Base-by-base conservation (phyloP, 108 stramenopile species). In the Epipyxis sp. region DNA sequence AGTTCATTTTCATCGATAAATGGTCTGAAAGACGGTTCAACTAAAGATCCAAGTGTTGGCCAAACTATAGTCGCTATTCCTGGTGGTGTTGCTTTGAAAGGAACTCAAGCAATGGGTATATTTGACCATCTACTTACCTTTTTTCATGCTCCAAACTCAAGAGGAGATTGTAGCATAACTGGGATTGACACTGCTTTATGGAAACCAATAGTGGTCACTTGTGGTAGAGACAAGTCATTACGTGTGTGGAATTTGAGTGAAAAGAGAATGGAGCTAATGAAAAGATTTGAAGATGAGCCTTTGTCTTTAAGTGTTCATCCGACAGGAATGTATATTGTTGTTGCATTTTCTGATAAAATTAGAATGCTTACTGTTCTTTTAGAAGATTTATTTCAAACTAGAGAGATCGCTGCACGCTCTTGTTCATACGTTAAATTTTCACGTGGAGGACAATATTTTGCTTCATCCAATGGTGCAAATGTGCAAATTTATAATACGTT, bases 221-320 rank as follows among this genome's bases (percentile, higher is more conserved):
- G 85, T 32, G 86, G 88, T 10, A 42, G 79, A 45, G 89, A 90
- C 67, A 42, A 62, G 43, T 74, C 83, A n/a, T 69, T 90, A 40
- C 86, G 89, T 16, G 44, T 89, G 59, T 90, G 89, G 89, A 90
- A 90, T 82, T 87, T 82, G 76, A 54, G 81, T 59, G 86, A 87
- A 32, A 79, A 82, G 34, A 80, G 44, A 40, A 57, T 86, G 58
- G 88, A 87, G 40, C 69, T 88, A 27, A 62, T 69, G 27, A 80
- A 81, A 78, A 29, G 40, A 29, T 87, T 87, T 72, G 27, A 43
- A n/a, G 86, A 87, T 59, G 79, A 76, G 62, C 59, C 81, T 16
- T 58, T 42, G 46, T 43, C 50, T n/a, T 69, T 84, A 20, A 40
- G 80, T 10, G 58, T 90, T 10, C 89, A 90, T 45, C 89, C 89